Evolutionary conservation across 2,329 filamentous ascomycete genomes (phyloP), one percentile per base, ranked within the genome.

Genomic region (Escovopsis weberi): DNA sequence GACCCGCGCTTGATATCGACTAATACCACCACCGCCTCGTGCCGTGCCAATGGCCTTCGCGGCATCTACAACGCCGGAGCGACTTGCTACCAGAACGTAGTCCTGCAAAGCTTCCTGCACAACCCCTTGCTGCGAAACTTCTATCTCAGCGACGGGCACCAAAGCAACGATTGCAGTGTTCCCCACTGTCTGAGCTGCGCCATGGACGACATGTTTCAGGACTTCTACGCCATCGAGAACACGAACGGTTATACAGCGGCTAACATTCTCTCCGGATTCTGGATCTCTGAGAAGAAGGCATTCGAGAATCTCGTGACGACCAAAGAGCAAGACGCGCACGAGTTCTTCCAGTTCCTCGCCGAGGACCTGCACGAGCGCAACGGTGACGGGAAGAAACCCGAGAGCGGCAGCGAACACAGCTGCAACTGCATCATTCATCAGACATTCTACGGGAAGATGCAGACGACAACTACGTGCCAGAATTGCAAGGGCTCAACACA

Each of bases 61-160:
- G 89, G 89, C 30, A 82, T 98, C 47, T 95, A 94, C 63, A 98
- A 96, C 56, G 89, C 94, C 59, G 91, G 89, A n/a, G 87, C 93
- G 45, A 96, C 91, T 10, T 98, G 89, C 66, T 98, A 95, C 63
- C 89, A 96, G 72, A 94, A 91, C 53, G 89, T 95, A 28, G 87
- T 96, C 39, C 70, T 98, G 12, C 91, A 96, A 60, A 87, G 83
- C 44, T 79, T 98, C 52, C 75, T 96, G 43, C 89, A 95, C 65
- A 95, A 96, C 56, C 89, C 89, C 1, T 73, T 95, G 37, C 74
- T 98, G 28, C 80, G 85, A 46, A 88, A 89, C 52, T 96, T 85
- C 61, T 96, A 94, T 59, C 78, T 98, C 6, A 81, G 83, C 35
- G 88, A 94, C 58, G 86, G 88, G 1, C 89, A 98, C 60, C 80